A percentile compares a stretch with the other conserved stretches of the same genome.
Conservation (phyloP, 2,329 filamentous ascomycete genomes). For the Chrysoporthe puriensis region DNA sequence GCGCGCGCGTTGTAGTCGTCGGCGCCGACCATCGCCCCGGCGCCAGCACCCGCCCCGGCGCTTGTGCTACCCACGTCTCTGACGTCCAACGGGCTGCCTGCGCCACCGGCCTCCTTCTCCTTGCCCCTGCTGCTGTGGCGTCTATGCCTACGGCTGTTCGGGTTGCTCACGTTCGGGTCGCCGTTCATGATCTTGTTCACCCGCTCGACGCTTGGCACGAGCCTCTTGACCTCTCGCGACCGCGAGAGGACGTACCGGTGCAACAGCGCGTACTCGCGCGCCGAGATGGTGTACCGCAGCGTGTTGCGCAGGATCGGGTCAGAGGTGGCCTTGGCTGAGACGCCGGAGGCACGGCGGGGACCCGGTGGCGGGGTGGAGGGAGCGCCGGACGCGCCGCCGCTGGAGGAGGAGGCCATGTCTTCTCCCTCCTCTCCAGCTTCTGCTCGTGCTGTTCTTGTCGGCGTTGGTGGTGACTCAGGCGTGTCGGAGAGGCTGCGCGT, state of each 20-base stretch:
- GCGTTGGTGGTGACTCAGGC: not conserved
- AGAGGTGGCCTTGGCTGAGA: slow-evolving; percentile 37
- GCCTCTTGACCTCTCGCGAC: slow-evolving; percentile 60
- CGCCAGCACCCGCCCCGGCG: slow-evolving; percentile 27
- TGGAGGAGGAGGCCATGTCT: slow-evolving; percentile 25
- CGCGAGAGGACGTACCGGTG: slow-evolving; percentile 83
- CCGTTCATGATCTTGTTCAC: slow-evolving; percentile 60
- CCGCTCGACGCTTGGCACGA: slow-evolving; percentile 58
- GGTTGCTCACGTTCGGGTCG: slow-evolving; percentile 21
- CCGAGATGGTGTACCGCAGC: slow-evolving; percentile 82
- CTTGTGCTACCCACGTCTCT: slow-evolving; percentile 25
- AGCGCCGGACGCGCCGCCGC: slow-evolving; percentile 7
- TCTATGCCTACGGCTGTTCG: slow-evolving; percentile 4
- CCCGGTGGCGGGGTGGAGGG: not conserved
- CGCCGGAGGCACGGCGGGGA: slow-evolving; percentile 9
- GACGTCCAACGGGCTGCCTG: slow-evolving; percentile 5
- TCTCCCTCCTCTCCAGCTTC: not conserved
- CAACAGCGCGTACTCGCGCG: slow-evolving; percentile 82
- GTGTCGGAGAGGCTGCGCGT: not conserved
- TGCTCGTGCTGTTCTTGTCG: not conserved
- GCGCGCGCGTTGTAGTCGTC: slow-evolving; percentile 74
- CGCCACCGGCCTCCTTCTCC: slow-evolving; percentile 22
- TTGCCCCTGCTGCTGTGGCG: slow-evolving; percentile 35
- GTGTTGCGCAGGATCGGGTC: slow-evolving; percentile 83
- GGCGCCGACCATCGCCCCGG: slow-evolving; percentile 38